Base-by-base conservation (phyloP, 768 basidiomycete species). In the Pleurotus cornucopiae region DNA sequence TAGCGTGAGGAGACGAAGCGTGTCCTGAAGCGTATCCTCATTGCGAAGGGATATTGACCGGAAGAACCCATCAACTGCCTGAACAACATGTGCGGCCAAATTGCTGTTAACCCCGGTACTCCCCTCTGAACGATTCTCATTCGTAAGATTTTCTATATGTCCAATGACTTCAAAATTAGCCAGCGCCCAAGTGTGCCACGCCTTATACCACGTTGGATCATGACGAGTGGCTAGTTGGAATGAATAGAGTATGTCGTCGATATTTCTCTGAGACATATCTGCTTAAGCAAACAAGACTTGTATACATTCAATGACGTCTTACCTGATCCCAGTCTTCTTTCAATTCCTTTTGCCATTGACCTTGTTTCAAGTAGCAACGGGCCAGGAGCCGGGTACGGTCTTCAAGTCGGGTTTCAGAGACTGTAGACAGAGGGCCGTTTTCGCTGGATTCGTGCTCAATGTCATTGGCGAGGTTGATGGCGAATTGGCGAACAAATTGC, bases 131-230 rank as follows among this genome's bases (percentile, higher is more conserved):
- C 80, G 80, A 47, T 74, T 77, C 57, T 84, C 82, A 11, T 34
- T 34, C 9, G 30, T 11, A 63, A 84, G 84, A 43, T 73, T 79
- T 67, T 96, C 94, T 63, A 95, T 74, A 63, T 88, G 82, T 21
- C 81, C 78, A 59, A 98, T 85, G 60, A 98, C 92, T 55, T 98
- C 94, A 60, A 97, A 95, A 70, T 98, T 98, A 2, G 94, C 89
- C 53, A 98, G 76, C 2, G 97, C 96, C 94, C 94, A 99, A 0
- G 93, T 94, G 65, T 99, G 97, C 95, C 95, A 98, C 14, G 96
- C 97, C 68, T 99, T 98, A 71, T 98, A 98, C 97, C 97, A 99
- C 16, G 80, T 78, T 3, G 89, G 84, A 67, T 98, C 96, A 61
- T 91, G 91, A 63, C 89, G 86, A 2, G 97, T 98, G 0, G 97